phyloP scores from a whole-genome alignment of 139 green algal genomes.

The Chlamydomonas schloesseri region DNA sequence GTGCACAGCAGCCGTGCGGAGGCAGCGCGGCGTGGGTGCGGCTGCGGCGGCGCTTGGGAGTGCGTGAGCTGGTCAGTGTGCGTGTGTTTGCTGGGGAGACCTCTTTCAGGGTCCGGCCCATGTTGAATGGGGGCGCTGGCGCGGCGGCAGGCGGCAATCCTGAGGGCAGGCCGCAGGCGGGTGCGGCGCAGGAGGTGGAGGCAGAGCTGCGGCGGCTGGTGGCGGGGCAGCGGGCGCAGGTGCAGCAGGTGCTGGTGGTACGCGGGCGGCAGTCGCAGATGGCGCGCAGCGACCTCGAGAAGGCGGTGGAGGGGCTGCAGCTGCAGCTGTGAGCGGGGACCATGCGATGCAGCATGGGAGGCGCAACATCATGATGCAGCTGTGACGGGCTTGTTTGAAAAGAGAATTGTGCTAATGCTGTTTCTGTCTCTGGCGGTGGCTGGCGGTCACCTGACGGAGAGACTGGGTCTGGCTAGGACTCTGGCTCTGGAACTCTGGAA shows the following conservation, averaged over 20 bases:
- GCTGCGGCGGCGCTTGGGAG: not conserved
- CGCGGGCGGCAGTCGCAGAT: constrained; percentile 51
- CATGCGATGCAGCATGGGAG: too few relatives aligned
- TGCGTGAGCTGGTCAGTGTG: constrained; percentile 30
- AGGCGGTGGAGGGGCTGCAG: constrained; percentile 5
- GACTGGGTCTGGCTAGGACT: too few relatives aligned
- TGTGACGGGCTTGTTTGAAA: too few relatives aligned
- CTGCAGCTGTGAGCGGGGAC: too few relatives aligned
- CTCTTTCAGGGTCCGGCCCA: not conserved
- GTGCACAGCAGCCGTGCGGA: not conserved
- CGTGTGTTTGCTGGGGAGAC: constrained; percentile 61
- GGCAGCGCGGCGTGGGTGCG: not conserved
- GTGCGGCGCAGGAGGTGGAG: not conserved
- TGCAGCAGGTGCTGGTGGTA: constrained; percentile 56
- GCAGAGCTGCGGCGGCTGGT: constrained; percentile 42
- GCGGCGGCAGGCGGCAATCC: too few relatives aligned
- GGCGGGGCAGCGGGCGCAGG: constrained; percentile 30
- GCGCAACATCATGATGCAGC: too few relatives aligned
- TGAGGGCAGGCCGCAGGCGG: too few relatives aligned
- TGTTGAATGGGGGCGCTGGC: too few relatives aligned
- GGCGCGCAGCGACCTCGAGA: constrained; percentile 60
- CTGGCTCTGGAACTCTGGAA: too few relatives aligned
- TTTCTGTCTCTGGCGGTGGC: too few relatives aligned
- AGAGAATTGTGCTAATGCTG: too few relatives aligned
- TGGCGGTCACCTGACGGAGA: too few relatives aligned